Evolutionary conservation across 139 green algal genomes (phyloP), one percentile per base, ranked within the genome.

Genomic region (Chlorella sp.): DNA sequence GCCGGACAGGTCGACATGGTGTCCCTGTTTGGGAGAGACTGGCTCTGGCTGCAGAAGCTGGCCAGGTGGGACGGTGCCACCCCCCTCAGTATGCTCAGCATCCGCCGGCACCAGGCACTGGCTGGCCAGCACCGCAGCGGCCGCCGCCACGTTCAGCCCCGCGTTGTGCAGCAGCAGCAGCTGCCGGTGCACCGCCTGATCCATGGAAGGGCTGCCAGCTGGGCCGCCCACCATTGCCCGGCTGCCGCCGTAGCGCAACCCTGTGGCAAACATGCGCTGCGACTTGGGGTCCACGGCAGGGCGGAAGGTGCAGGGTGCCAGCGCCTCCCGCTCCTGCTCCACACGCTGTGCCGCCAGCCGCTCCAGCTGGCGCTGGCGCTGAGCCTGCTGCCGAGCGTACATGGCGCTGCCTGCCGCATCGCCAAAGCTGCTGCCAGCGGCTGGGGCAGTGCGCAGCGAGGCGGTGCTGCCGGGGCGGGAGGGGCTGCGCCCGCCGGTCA

Each of bases 221-320:
- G 24, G 32, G 38, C 70, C 70, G 70, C 70, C 64, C 30, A 32
- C 64, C 64, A 70, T 30, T 0, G 41, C 30, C 13, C 30, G 30
- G 64, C 64, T 36, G 64, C 64, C n/a, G 30, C 64, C 70, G 41
- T 76, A 76, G 26, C 70, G 70, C 70, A 76, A 41, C 6, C 70
- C 70, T 2, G 34, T 13, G 3, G n/a, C 70, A 54, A 51, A 76
- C 70, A 76, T 44, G 16, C 41, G 41, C 70, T 54, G 24, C 41
- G 41, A 58, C 41, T 30, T 44, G 26, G 70, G 26, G 11, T 34
- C 41, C 41, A 76, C 41, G 8, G 26, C 70, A 6, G 70, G 70
- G 40, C 11, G 41, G 70, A 76, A 76, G 70, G 70, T 76, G 70
- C 70, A 76, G 34, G 41, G 8, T 1, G 40, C 70, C 70, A 76